These are phyloP conservation scores for Linum trigynum DNA, from an alignment of 345 rosid species.

Conservation along the genomic window DNA sequence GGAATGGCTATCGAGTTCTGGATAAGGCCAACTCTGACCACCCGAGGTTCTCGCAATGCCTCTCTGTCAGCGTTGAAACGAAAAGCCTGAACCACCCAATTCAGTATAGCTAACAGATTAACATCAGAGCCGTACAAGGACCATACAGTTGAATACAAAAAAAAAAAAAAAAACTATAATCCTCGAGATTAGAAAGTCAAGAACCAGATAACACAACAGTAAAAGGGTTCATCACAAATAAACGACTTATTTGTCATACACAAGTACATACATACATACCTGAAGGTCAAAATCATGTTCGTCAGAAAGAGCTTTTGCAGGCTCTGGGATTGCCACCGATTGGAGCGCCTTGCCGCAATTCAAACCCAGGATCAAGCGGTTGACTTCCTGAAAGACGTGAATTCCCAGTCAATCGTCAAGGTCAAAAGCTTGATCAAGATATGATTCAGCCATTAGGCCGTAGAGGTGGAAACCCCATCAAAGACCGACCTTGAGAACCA, in stretches of 20 bases:
- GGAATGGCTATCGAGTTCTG: slow-evolving; percentile 85
- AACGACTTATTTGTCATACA: background rate
- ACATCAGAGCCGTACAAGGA: background rate
- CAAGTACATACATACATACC: slow-evolving; percentile 22
- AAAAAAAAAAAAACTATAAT: too few species aligned
- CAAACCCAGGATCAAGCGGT: slow-evolving; percentile 61
- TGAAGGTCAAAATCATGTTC: slow-evolving; percentile 71
- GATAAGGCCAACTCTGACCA: slow-evolving; percentile 84
- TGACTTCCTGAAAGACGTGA: slow-evolving; percentile 57
- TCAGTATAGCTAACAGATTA: slow-evolving; percentile 6
- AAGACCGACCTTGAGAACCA: background rate
- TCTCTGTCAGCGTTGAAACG: slow-evolving; percentile 66
- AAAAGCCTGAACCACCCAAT: slow-evolving; percentile 41
- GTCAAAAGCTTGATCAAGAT: background rate
- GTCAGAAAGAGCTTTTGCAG: slow-evolving; percentile 45
- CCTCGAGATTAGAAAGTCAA: too few species aligned
- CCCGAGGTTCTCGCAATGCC: slow-evolving; percentile 53
- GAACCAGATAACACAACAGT: background rate
- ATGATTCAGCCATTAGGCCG: background rate
- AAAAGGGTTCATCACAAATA: background rate
- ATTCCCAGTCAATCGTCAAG: background rate
- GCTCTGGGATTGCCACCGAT: slow-evolving; percentile 35
- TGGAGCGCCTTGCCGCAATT: slow-evolving; percentile 63
- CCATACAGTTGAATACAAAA: background rate
- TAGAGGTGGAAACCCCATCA: background rate